Evolutionary conservation across 148 eudicot genomes (phyloP).

Genomic region (Heliosperma pusillum): DNA sequence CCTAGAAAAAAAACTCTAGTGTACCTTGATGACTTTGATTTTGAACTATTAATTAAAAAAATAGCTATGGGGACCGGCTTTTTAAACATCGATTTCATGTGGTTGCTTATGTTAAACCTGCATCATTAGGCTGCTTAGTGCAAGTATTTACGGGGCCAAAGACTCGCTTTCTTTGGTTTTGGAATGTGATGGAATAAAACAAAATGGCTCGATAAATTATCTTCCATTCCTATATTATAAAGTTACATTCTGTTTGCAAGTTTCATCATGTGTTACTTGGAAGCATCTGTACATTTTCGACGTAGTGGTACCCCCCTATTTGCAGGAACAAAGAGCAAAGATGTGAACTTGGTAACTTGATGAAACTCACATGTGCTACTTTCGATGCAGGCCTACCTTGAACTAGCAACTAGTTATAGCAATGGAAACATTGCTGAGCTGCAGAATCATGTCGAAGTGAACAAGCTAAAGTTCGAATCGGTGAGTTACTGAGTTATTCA

Average conservation of each 20-base stretch:
- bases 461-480: slow-evolving; percentile 63
- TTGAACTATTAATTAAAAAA: neutral
- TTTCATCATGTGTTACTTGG: neutral
- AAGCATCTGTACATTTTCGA: neutral
- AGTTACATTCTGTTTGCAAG: neutral
- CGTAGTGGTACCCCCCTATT: neutral
- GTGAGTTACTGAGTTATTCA: slow-evolving; percentile 61
- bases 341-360: neutral
- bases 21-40: neutral
- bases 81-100: neutral
- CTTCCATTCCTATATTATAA: too few species aligned
- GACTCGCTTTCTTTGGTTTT: too few species aligned
- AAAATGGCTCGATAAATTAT: too few species aligned
- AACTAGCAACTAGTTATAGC: slow-evolving; percentile 59
- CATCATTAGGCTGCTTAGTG: too few species aligned
- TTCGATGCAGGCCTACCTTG: slow-evolving; percentile 66
- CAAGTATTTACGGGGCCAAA: too few species aligned
- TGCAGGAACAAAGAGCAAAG: neutral
- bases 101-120: too few species aligned
- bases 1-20: neutral
- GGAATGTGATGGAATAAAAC: too few species aligned
- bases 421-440: slow-evolving; percentile 66
- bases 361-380: neutral
- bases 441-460: slow-evolving; percentile 42
- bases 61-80: neutral